These are phyloP conservation scores for Yamadazyma sp. DNA, from an alignment of 805 yeast genomes.

Conservation along the genomic window DNA sequence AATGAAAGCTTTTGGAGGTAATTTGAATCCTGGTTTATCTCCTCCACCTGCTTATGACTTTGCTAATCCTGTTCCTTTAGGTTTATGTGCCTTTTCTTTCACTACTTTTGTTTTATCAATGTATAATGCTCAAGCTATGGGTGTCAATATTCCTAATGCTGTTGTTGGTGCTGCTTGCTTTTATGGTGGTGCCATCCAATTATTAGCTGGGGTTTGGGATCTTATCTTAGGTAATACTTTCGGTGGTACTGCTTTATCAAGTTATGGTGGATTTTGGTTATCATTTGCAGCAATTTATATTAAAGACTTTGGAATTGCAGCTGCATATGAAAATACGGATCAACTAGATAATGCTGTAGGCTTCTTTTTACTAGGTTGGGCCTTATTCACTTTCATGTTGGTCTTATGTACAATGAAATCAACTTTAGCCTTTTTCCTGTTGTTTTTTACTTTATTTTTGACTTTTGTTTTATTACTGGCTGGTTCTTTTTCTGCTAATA, in stretches of 20 bases:
- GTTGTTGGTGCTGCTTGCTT: slow-evolving; percentile 58
- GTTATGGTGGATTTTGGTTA: slow-evolving; percentile 72
- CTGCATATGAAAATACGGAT: slow-evolving; percentile 43
- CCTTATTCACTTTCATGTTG: slow-evolving; percentile 55
- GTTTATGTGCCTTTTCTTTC: slow-evolving; percentile 58
- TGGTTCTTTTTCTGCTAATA: slow-evolving; percentile 47
- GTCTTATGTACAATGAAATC: slow-evolving; percentile 57
- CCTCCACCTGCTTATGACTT: slow-evolving; percentile 50
- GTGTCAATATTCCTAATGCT: slow-evolving; percentile 48
- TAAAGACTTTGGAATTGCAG: slow-evolving; percentile 56
- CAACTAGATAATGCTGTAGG: slow-evolving; percentile 52
- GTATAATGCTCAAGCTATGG: slow-evolving; percentile 53
- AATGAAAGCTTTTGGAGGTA: slow-evolving; percentile 38
- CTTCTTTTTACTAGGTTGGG: slow-evolving; percentile 60
- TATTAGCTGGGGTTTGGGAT: slow-evolving; percentile 67
- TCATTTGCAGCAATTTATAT: slow-evolving; percentile 58
- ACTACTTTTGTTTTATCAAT: slow-evolving; percentile 61
- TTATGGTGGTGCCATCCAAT: slow-evolving; percentile 61
- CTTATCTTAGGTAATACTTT: slow-evolving; percentile 61
- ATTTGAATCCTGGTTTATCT: slow-evolving; percentile 29
- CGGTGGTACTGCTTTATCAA: slow-evolving; percentile 61
- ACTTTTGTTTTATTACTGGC: slow-evolving; percentile 56
- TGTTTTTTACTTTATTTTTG: slow-evolving; percentile 51
- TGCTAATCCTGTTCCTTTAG: slow-evolving; percentile 67
- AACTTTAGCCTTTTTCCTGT: slow-evolving; percentile 58